Base-by-base conservation (phyloP, 345 rosid genomes). In the Lumnitzera racemosa region DNA sequence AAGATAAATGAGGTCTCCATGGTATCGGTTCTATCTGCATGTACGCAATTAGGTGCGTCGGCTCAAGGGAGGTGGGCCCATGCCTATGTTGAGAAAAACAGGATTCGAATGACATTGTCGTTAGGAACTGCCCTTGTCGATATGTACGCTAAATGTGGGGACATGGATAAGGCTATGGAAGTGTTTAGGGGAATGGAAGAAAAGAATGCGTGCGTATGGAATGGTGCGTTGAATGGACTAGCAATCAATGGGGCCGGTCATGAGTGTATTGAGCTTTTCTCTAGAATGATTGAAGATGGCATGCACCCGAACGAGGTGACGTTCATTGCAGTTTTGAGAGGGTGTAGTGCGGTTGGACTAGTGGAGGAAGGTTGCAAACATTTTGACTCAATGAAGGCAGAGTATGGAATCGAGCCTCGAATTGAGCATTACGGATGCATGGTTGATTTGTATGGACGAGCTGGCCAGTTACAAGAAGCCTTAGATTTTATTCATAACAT, bases 351-450 rank as follows among this genome's bases (percentile, higher is more conserved):
- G 25, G 68, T 76, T 59, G 85, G 94, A 47, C 63, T 81, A 12
- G 84, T 83, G 0, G 78, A 76, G 29, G 82, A 81, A 70, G 94
- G 94, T 12, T 63, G 62, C 23, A 46, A 53, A 48, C 78, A 81
- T 48, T 83, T 81, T 25, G 67, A 70, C 53, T 74, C 83, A 0
- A 83, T 83, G 94, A 73, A 56, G 53, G 61, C 51, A 53, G 77
- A 65, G 20, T 81, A 80, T 41, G 80, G 70, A 61, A 71, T 81
- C 57, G 83, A 86, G 56, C 85, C 89, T 62, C 63, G 59, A 27
- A 60, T 75, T 3, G 87, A 81, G 78, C 94, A 83, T 65, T 86
- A 86, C 50, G 94, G 94, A 49, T 83, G 94, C 73, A 72, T 86
- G 71, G 89, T 86, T 46, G 87, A 86, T 72, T 66, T 86, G 66